Base-by-base conservation (phyloP, 1,284 basidiomycete genomes). In the Sphagnurus paluster region DNA sequence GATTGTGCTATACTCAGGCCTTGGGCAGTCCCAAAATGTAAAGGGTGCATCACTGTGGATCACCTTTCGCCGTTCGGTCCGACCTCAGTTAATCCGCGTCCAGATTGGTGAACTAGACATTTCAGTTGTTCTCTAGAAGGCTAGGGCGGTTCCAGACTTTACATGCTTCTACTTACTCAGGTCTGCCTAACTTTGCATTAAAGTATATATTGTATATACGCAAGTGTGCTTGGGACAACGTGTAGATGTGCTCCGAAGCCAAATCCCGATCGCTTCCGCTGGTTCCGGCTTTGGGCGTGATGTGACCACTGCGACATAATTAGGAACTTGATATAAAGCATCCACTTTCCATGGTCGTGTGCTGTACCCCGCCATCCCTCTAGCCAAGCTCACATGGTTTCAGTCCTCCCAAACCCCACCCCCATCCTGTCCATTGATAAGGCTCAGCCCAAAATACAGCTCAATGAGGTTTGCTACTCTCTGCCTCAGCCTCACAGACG, bases 391-490 rank as follows among this genome's bases (percentile, higher is more conserved):
- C 25, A 39, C 43, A 73, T 74, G 70, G 58, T 74, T 46, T 69
- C 71, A 36, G 54, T 71, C 35, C 55, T 69, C 46, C 57, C 71
- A 37, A 60, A 60, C 30, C 56, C 66, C 25, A 26, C 47, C 43
- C 56, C 69, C 33, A 56, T 62, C 10, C 51, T 68, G 39, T 56
- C 71, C 36, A 58, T 65, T 45, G 61, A 64, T 21, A 51, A 60
- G 20, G 46, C 54, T 33, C 58, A 58, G 46, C 45, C 55, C 19
- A 47, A 55, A 56, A 44, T 64, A 53, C 57, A 69, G 40, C 63
- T 76, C 39, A 72, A 69, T 55, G 72, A 79, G 70, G 75, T 75
- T 52, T 49, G 38, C 30, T 34, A 26, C 36, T 36, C 37, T 14
- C 30, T 33, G 16, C 9, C 25, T 19, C 34, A 35, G 33, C 23